Evolutionary conservation across 805 yeast genomes (phyloP), one percentile per base, ranked within the genome.

Genomic region (Sugiyamaella valdiviana): DNA sequence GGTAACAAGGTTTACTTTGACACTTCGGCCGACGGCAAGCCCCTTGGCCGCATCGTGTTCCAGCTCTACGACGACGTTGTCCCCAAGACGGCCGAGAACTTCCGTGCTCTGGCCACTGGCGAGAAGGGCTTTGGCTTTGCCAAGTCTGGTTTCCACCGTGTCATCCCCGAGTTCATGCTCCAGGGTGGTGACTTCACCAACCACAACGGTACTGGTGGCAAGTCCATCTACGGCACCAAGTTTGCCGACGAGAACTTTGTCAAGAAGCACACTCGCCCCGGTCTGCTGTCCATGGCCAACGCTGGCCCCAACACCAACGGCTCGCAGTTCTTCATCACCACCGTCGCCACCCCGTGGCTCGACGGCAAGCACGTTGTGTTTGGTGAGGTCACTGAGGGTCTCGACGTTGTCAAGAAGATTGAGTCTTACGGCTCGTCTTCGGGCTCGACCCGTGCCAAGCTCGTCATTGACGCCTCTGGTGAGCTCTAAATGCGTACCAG

Each of bases 261-360:
- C 65, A 73, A 74, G 73, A 82, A 70, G 65, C 97, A 91, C 77
- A 73, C 75, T 74, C 75, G 80, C 70, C 81, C 95, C 76, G 77
- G 89, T 78, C 73, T 84, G 71, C 70, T 87, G 64, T 86, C 96
- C 55, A 91, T 91, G 97, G 97, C 97, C 69, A 91, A 91, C 69
- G 95, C 97, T 56, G 97, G 97, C 61, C 95, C 95, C 71, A 86
- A 88, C 82, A 87, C 97, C 74, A 91, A 91, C 75, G 97, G 97
- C 50, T 89, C 96, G 48, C 98, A 90, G 75, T 90, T 90, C 74
- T 90, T 91, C 79, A 84, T 88, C 74, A 88, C 96, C 69, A 88
- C 96, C 50, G 90, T 85, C 47, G 76, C 83, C 58, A 75, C 83
- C 63, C 84, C 93, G 52, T 86, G 93, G 91, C 78, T 90, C 69